These are phyloP conservation scores for Paraphaeosphaeria sporulosa DNA, from an alignment of 2,329 filamentous ascomycete genomes.

Conservation along the genomic window DNA sequence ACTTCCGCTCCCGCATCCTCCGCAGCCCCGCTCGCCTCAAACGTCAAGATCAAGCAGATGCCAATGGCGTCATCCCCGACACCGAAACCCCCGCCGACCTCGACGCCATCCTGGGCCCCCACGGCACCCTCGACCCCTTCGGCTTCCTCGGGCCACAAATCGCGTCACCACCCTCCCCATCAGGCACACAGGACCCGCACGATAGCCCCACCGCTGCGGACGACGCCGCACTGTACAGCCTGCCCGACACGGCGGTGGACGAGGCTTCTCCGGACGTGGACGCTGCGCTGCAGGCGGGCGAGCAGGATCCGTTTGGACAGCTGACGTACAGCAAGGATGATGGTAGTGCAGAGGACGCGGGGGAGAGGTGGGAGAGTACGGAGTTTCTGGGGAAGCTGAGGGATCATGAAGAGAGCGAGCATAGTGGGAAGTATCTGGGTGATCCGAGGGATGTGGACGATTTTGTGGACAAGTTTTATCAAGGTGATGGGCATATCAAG, in stretches of 20 bases:
- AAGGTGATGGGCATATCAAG: too few species aligned
- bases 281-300: neutral
- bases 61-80: slow-evolving; percentile 8
- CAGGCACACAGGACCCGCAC: neutral
- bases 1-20: slow-evolving; percentile 5
- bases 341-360: neutral
- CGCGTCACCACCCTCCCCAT: neutral
- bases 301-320: slow-evolving; percentile 13
- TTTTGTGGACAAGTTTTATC: slow-evolving; percentile 11
- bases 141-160: slow-evolving; percentile 2
- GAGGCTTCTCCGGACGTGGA: slow-evolving; percentile 10
- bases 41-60: neutral
- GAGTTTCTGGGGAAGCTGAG: slow-evolving; percentile 3
- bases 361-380: neutral
- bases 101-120: slow-evolving; percentile 12
- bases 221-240: neutral
- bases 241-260: slow-evolving; percentile 7
- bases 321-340: neutral
- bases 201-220: neutral
- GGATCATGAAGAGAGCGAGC: neutral
- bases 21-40: neutral
- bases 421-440: neutral
- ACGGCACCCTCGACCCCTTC: slow-evolving; percentile 11
- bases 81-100: slow-evolving; percentile 1
- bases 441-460: slow-evolving; percentile 6